Evolutionary conservation across 495 filamentous ascomycete species (phyloP).

Genomic region (Lepidopterella palustris): DNA sequence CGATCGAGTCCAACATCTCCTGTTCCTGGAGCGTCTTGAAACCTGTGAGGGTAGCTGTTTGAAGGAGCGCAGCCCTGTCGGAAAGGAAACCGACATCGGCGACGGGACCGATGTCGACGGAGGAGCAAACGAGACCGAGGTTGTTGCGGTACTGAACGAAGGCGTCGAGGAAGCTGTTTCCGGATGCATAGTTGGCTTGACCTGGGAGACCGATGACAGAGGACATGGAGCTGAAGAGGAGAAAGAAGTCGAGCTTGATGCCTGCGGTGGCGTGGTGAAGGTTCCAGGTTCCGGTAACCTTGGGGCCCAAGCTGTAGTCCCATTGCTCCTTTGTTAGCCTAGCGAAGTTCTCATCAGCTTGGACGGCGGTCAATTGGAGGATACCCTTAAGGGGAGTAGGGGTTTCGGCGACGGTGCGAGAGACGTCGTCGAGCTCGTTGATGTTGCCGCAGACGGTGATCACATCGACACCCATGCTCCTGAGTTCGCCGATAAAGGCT

Average conservation of each 20-base stretch:
- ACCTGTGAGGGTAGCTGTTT: not conserved
- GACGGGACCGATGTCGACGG: not conserved
- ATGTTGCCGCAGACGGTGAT: not conserved
- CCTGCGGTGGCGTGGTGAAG: slow-evolving; percentile 1
- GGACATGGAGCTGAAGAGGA: slow-evolving; percentile 9
- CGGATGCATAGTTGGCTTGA: slow-evolving; percentile 17
- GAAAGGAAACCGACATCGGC: not conserved
- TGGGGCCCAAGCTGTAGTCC: not conserved
- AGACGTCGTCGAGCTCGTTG: not conserved
- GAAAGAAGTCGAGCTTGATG: slow-evolving; percentile 11
- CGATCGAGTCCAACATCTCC: not conserved
- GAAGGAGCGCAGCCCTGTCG: not conserved
- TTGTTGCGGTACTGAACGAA: slow-evolving; percentile 4
- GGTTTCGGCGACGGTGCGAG: not conserved
- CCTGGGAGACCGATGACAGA: slow-evolving; percentile 5
- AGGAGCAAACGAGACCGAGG: not conserved
- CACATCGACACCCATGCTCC: not conserved
- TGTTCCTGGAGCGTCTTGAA: not conserved
- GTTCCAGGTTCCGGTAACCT: slow-evolving; percentile 12
- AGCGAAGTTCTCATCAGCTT: slow-evolving; percentile 1
- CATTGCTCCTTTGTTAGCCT: slow-evolving; percentile 5
- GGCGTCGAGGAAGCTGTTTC: slow-evolving; percentile 10
- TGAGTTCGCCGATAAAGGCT: slow-evolving; percentile 18
- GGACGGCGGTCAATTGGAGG: slow-evolving; percentile 6
- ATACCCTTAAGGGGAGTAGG: not conserved